Percentiles rank a stretch among this genome's conserved stretches.
These are phyloP conservation scores for Sphagnum magellanicum DNA, from an alignment of 228 moss, liverwort and hornwort species.

Conservation along the genomic window DNA sequence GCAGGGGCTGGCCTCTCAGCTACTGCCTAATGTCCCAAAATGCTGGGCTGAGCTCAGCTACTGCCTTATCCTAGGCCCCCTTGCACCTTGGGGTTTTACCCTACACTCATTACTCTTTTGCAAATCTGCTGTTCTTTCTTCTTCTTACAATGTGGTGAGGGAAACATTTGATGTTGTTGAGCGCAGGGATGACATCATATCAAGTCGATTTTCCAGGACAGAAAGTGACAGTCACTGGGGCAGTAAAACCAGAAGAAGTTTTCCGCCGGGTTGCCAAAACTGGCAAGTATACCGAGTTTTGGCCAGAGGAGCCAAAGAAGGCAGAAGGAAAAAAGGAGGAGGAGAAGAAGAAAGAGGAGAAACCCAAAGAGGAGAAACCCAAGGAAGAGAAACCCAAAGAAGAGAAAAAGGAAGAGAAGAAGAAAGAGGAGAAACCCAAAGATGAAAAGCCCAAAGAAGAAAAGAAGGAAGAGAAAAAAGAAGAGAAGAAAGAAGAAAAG, in stretches of 20 bases:
- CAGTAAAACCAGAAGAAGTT: slow-evolving; percentile 27
- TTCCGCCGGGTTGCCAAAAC: slow-evolving; percentile 46
- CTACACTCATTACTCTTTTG: background rate
- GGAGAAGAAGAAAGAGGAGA: slow-evolving; percentile 7
- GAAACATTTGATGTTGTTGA: too few species aligned
- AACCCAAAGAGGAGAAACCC: slow-evolving; percentile 7
- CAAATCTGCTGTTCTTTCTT: too few species aligned
- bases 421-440: background rate
- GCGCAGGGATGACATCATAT: slow-evolving; percentile 16
- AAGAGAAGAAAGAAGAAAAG: slow-evolving; percentile 1
- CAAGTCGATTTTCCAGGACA: slow-evolving; percentile 17
- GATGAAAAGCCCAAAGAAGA: slow-evolving; percentile 5
- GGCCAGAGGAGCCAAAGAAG: slow-evolving; percentile 23
- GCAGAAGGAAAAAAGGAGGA: slow-evolving; percentile 20
- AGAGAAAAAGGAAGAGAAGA: background rate
- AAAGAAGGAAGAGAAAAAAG: slow-evolving; percentile 3
- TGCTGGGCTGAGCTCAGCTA: too few species aligned
- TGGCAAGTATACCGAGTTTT: slow-evolving; percentile 35
- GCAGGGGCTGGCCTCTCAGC: too few species aligned
- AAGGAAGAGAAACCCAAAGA: background rate
- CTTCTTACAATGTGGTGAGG: too few species aligned
- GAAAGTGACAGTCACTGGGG: slow-evolving; percentile 38
- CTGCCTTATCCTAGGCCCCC: too few species aligned
- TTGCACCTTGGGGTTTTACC: too few species aligned
- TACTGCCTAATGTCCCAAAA: too few species aligned